Percentiles rank a stretch among this genome's conserved stretches.
Conservation (phyloP, 2,329 filamentous ascomycete genomes). For the Colletotrichum gigasporum region DNA sequence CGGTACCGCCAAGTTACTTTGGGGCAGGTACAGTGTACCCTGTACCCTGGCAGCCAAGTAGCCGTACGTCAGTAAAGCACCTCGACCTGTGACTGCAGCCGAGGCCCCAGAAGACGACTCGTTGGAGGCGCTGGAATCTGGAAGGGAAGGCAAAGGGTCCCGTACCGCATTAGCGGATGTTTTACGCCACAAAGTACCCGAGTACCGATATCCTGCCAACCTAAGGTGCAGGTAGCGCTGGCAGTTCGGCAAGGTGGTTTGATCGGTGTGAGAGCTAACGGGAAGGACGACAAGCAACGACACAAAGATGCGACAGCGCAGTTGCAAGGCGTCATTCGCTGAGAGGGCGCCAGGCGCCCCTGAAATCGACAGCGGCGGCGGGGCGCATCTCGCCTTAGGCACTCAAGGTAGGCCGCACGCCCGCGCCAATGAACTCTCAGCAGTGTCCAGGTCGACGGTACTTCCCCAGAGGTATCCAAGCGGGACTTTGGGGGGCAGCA, state of each 20-base stretch:
- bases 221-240: too few species aligned
- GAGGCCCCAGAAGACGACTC: too few species aligned
- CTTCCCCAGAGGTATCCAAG: not conserved
- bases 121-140: too few species aligned
- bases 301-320: not conserved
- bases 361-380: slow-evolving; percentile 1
- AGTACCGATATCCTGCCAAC: too few species aligned
- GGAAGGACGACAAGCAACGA: not conserved
- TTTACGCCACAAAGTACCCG: too few species aligned
- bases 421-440: not conserved
- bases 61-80: not conserved
- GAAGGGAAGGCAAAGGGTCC: too few species aligned
- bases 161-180: not conserved
- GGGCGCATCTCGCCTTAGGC: slow-evolving; percentile 7
- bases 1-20: too few species aligned
- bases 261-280: not conserved
- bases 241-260: not conserved
- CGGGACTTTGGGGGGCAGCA: not conserved
- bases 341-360: not conserved
- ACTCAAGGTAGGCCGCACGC: too few species aligned
- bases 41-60: too few species aligned
- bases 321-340: not conserved
- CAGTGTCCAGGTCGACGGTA: not conserved
- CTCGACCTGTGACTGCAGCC: too few species aligned
- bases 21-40: not conserved